Percentiles rank a stretch among this genome's conserved stretches.
Evolutionary conservation across 768 basidiomycete genomes (phyloP).

Genomic region (Boletales sp.): DNA sequence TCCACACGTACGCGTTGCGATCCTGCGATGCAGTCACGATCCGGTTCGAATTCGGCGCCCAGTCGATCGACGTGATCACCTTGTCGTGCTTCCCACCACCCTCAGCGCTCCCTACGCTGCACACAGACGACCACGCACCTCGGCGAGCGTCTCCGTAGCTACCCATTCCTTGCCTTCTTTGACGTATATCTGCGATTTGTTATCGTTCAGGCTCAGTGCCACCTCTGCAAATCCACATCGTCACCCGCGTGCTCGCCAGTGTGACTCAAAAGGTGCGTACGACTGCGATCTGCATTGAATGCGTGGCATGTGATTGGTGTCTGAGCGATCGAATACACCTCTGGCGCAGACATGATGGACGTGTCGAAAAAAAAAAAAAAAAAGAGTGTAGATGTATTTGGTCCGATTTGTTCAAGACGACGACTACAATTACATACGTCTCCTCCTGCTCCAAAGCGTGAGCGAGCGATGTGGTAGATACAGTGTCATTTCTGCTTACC

Average conservation of each 20-base stretch:
- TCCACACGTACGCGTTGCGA: conserved; percentile 98
- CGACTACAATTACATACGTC: neutral
- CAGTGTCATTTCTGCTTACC: neutral
- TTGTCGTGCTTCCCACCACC: conserved; percentile 83
- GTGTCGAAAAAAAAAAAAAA: neutral
- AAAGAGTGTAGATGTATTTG: no score
- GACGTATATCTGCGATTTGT: conserved; percentile 80
- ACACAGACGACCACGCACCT: conserved; percentile 46
- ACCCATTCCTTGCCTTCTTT: conserved; percentile 68
- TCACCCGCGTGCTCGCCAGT: neutral
- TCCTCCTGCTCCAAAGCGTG: no score
- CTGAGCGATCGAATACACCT: conserved; percentile 76
- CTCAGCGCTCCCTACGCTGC: neutral
- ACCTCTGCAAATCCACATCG: conserved; percentile 55
- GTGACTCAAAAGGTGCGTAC: conserved; percentile 48
- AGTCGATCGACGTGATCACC: conserved; percentile 95
- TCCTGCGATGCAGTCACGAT: conserved; percentile 99
- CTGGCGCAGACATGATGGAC: conserved; percentile 58
- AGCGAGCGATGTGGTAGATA: no score
- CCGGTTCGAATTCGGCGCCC: conserved; percentile 95
- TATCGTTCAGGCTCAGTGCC: conserved; percentile 86
- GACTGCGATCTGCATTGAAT: conserved; percentile 83
- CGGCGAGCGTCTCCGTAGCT: conserved; percentile 71
- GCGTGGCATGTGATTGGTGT: conserved; percentile 85
- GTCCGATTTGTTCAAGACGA: no score